phyloP scores from a whole-genome alignment of 2,329 filamentous ascomycete species.

The Boeremia exigua region DNA sequence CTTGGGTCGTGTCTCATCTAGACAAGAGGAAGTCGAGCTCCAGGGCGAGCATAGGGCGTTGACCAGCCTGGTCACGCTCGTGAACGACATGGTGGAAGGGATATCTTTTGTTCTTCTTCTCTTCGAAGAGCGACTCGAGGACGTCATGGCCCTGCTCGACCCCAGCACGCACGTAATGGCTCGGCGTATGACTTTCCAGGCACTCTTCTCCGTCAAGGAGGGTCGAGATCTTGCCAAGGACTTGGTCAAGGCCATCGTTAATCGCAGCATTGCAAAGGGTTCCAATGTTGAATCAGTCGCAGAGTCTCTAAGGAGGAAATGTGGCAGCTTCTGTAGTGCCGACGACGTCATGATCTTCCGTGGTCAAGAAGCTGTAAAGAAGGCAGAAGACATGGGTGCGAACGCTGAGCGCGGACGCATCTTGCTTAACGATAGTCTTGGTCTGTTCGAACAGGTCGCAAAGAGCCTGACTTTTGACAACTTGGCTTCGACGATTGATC shows the following conservation, averaged over 20 bases:
- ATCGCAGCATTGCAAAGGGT: slow-evolving; percentile 94
- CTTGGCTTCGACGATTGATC: slow-evolving; percentile 75
- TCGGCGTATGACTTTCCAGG: slow-evolving; percentile 81
- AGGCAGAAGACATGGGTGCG: slow-evolving; percentile 77
- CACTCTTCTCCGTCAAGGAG: slow-evolving; percentile 77
- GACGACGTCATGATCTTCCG: slow-evolving; percentile 99
- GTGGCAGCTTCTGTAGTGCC: slow-evolving; percentile 95
- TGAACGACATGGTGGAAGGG: slow-evolving; percentile 91
- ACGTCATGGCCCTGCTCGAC: slow-evolving; percentile 78
- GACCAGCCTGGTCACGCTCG: slow-evolving; percentile 81
- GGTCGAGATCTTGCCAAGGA: slow-evolving; percentile 92
- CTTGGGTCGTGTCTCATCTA: slow-evolving; percentile 75
- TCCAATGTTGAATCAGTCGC: slow-evolving; percentile 98
- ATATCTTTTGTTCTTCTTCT: slow-evolving; percentile 95
- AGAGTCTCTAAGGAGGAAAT: slow-evolving; percentile 88
- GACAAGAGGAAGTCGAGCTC: slow-evolving; percentile 88
- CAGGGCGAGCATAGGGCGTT: slow-evolving; percentile 95
- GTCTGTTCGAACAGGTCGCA: slow-evolving; percentile 87
- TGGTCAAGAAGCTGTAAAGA: slow-evolving; percentile 91
- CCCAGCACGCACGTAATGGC: slow-evolving; percentile 71
- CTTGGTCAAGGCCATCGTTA: slow-evolving; percentile 96
- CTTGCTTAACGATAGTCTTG: slow-evolving; percentile 85
- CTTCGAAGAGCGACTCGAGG: slow-evolving; percentile 90
- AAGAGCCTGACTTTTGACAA: slow-evolving; percentile 81
- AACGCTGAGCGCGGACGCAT: slow-evolving; percentile 79